These are phyloP conservation scores for Orbilia oligospora DNA, from an alignment of 2,329 filamentous ascomycete genomes.

Conservation along the genomic window DNA sequence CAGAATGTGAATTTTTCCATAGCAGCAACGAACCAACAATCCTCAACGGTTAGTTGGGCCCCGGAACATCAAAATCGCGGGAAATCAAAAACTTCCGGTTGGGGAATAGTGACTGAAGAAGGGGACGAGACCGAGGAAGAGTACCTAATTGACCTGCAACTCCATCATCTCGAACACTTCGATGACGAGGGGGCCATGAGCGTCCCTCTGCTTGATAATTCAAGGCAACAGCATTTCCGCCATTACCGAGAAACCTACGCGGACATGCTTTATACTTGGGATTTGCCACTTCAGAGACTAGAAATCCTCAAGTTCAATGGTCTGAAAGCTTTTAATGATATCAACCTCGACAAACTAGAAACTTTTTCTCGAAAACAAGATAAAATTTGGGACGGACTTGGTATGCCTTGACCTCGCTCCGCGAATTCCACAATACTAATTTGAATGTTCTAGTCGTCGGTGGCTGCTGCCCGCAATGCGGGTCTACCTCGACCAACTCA, in stretches of 20 bases:
- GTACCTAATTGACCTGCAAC: constrained; percentile 68
- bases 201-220: constrained; percentile 73
- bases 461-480: constrained; percentile 54
- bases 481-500: constrained; percentile 58
- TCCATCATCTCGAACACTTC: constrained; percentile 76
- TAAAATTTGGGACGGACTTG: constrained; percentile 62
- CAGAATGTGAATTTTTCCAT: constrained; percentile 11
- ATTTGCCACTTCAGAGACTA: constrained; percentile 74
- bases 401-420: constrained; percentile 14
- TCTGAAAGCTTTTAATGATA: constrained; percentile 68
- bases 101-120: constrained; percentile 51
- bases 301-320: constrained; percentile 80
- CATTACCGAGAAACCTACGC: constrained; percentile 77
- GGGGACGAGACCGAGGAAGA: constrained; percentile 49
- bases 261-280: constrained; percentile 79
- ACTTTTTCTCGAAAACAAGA: constrained; percentile 52
- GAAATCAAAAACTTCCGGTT: constrained; percentile 28
- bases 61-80: constrained; percentile 59
- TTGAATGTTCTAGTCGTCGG: constrained; percentile 36
- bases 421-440: not conserved
- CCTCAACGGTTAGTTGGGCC: constrained; percentile 49
- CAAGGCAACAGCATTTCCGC: constrained; percentile 71
- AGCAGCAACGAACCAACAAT: constrained; percentile 26
- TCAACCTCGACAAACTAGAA: constrained; percentile 45
- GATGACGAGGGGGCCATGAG: constrained; percentile 78